phyloP scores from a whole-genome alignment of 768 basidiomycete genomes.

The Aureoboletus auriporus region DNA sequence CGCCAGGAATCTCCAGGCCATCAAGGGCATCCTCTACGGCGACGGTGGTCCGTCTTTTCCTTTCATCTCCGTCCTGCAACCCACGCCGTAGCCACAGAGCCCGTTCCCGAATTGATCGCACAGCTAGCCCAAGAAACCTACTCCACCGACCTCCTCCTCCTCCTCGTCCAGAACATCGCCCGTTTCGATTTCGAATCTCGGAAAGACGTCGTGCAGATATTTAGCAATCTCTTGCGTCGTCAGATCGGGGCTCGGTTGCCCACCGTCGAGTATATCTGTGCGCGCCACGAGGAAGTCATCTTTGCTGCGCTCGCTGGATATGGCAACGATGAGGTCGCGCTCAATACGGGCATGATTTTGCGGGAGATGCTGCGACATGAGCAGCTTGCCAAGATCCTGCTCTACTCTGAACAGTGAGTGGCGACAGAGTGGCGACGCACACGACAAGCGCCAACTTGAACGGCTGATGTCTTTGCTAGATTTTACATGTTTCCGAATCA shows the following conservation, averaged over 20 bases:
- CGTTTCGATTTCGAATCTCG: conserved; percentile 94
- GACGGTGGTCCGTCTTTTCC: conserved; percentile 65
- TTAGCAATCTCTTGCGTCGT: conserved; percentile 83
- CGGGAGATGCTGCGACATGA: conserved; percentile 97
- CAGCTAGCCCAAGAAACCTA: conserved; percentile 97
- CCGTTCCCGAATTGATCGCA: conserved; percentile 84
- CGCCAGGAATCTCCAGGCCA: conserved; percentile 83
- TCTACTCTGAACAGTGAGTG: conserved; percentile 94
- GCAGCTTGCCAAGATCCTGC: conserved; percentile 80
- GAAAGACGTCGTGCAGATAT: conserved; percentile 81
- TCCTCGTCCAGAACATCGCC: conserved; percentile 76
- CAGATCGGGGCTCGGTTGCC: conserved; percentile 94
- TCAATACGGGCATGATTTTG: conserved; percentile 97
- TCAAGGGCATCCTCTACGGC: conserved; percentile 83
- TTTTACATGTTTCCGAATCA: too few relatives aligned
- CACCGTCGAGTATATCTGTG: conserved; percentile 89
- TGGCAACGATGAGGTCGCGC: conserved; percentile 90
- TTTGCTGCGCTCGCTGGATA: conserved; percentile 91
- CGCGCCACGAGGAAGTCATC: conserved; percentile 68
- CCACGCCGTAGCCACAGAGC: conserved; percentile 44
- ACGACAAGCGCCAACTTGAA: too few relatives aligned
- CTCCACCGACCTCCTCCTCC: conserved; percentile 78
- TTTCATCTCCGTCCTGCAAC: conserved; percentile 1
- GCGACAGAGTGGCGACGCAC: too few relatives aligned
- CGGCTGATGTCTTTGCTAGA: too few relatives aligned